Conservation (phyloP, 768 basidiomycete genomes). For the Tylopilus sp. region DNA sequence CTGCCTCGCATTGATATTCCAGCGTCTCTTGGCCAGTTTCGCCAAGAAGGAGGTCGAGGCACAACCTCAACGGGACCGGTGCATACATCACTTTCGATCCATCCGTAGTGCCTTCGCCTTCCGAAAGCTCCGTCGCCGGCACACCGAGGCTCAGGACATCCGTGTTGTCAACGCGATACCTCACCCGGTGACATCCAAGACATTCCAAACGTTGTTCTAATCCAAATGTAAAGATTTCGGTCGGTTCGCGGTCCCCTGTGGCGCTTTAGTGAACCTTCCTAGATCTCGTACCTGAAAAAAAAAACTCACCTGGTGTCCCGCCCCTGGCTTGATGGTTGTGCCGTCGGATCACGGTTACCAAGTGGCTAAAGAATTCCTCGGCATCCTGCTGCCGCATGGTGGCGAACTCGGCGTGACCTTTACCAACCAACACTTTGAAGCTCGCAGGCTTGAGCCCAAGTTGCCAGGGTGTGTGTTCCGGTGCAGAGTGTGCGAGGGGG, state of each 20-base stretch:
- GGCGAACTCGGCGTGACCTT: constrained; percentile 89
- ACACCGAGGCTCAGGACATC: constrained; percentile 83
- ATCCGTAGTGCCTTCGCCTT: constrained; percentile 1
- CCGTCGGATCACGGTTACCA: constrained; percentile 70
- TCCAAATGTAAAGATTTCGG: constrained; percentile 73
- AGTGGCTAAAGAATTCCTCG: constrained; percentile 87
- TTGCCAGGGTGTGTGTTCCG: constrained; percentile 44
- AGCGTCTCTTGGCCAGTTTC: constrained; percentile 55
- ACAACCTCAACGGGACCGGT: constrained; percentile 56
- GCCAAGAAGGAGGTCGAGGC: constrained; percentile 51
- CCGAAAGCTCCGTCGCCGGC: constrained; percentile 47
- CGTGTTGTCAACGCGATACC: constrained; percentile 73
- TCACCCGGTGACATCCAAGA: constrained; percentile 67
- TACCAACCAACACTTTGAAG: constrained; percentile 89
- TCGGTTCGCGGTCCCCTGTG: constrained; percentile 50
- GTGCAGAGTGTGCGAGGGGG: constrained; percentile 30
- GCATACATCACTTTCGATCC: constrained; percentile 53
- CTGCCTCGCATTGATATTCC: constrained; percentile 80
- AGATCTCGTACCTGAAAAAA: neutral
- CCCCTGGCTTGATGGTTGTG: constrained; percentile 48
- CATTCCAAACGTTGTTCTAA: constrained; percentile 90
- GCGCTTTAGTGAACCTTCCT: neutral
- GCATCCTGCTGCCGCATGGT: constrained; percentile 98
- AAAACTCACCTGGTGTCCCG: constrained; percentile 33
- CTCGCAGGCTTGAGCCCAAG: constrained; percentile 76